phyloP scores from a whole-genome alignment of 2,329 filamentous ascomycete genomes.

The Ascochyta lentis region DNA sequence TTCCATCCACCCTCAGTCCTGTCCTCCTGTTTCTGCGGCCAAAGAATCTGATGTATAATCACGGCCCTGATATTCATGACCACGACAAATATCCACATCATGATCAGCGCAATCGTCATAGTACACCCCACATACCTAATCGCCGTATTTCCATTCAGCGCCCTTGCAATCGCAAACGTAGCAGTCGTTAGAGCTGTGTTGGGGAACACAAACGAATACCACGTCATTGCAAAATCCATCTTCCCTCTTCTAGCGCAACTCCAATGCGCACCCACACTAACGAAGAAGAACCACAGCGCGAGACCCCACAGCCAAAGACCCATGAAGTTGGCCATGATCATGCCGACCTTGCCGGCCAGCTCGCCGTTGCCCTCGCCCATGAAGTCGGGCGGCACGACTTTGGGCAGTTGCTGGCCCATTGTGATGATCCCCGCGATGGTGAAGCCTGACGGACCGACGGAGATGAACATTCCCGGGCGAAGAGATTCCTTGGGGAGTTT shows the following conservation, averaged over 20 bases:
- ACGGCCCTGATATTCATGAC: conserved; percentile 74
- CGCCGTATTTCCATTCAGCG: conserved; percentile 54
- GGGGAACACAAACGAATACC: conserved; percentile 83
- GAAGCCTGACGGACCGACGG: conserved; percentile 77
- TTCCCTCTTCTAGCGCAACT: conserved; percentile 66
- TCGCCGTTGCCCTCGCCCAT: conserved; percentile 61
- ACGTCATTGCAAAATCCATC: conserved; percentile 82
- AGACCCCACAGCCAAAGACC: conserved; percentile 83
- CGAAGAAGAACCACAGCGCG: conserved; percentile 84
- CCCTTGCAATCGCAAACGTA: conserved; percentile 72
- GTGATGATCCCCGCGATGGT: conserved; percentile 67
- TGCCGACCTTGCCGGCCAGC: conserved; percentile 62
- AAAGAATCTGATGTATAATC: conserved; percentile 70
- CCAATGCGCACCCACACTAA: conserved; percentile 77
- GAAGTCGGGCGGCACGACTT: conserved; percentile 59
- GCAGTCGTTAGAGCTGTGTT: conserved; percentile 77
- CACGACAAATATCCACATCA: conserved; percentile 74
- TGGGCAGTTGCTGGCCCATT: conserved; percentile 61
- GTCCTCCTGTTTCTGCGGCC: conserved; percentile 75
- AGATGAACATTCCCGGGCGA: conserved; percentile 85
- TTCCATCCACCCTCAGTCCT: conserved; percentile 66
- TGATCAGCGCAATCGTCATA: conserved; percentile 69
- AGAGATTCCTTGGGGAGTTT: conserved; percentile 79
- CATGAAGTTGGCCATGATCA: conserved; percentile 66
- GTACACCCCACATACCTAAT: conserved; percentile 72